A percentile compares a stretch with the other conserved stretches of the same genome.
Conservation (phyloP, 305 asterid species). For the Rubia balearica region DNA sequence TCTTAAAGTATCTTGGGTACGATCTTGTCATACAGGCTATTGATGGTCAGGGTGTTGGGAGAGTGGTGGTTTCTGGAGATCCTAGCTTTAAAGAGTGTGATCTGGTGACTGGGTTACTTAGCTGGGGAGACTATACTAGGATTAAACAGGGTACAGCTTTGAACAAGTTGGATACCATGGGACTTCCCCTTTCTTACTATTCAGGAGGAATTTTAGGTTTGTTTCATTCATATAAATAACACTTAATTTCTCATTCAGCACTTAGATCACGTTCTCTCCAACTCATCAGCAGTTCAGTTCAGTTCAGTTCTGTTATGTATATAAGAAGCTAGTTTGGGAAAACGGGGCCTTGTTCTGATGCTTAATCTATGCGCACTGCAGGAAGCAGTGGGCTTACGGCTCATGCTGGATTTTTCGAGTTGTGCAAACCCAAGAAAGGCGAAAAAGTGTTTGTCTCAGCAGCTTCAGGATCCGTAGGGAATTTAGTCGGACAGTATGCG, state of each 20-base stretch:
- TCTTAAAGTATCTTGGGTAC: too few relatives aligned
- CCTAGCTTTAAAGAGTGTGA: constrained; percentile 36
- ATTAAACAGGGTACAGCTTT: constrained; percentile 21
- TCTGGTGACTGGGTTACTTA: constrained; percentile 45
- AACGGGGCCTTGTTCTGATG: too few relatives aligned
- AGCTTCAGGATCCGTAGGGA: constrained; percentile 72
- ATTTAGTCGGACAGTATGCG: constrained; percentile 72
- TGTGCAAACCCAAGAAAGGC: constrained; percentile 57
- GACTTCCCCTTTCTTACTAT: constrained; percentile 36
- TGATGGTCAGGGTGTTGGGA: constrained; percentile 50
- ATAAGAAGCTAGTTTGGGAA: too few relatives aligned
- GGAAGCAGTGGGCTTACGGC: constrained; percentile 69
- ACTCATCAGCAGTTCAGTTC: too few relatives aligned
- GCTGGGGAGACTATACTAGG: constrained; percentile 55
- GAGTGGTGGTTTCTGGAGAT: constrained; percentile 44
- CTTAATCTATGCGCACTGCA: constrained; percentile 8
- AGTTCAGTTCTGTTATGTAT: too few relatives aligned
- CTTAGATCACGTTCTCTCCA: too few relatives aligned
- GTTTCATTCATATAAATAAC: background rate
- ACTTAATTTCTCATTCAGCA: too few relatives aligned
- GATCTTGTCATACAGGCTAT: constrained; percentile 42
- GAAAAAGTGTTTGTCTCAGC: constrained; percentile 69
- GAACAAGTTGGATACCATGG: constrained; percentile 27
- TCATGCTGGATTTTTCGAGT: constrained; percentile 57
- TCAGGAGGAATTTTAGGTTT: constrained; percentile 55